phyloP scores from a whole-genome alignment of 2,329 filamentous ascomycete species.

The Tolypocladium amazonense region DNA sequence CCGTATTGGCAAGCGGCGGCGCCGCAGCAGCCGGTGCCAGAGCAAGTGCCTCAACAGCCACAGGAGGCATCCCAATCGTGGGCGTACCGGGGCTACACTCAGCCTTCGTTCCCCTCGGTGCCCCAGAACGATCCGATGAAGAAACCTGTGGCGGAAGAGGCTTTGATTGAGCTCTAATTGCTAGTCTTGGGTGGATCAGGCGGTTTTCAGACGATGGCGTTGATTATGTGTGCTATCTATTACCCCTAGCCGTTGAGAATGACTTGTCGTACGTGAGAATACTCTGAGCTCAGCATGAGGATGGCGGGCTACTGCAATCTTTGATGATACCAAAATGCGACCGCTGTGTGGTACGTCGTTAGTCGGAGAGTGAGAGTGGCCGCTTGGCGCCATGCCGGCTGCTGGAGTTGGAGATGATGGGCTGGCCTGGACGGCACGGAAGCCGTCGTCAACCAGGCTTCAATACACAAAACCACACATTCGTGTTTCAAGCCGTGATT shows the following conservation, averaged over 20 bases:
- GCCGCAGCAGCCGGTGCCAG: conserved; percentile 16
- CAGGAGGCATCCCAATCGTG: conserved; percentile 28
- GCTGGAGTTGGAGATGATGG: not conserved
- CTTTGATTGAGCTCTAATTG: conserved; percentile 62
- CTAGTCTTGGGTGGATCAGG: not conserved
- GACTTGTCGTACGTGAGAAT: not conserved
- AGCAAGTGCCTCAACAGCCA: conserved; percentile 13
- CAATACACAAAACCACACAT: not conserved
- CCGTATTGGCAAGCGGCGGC: conserved; percentile 25
- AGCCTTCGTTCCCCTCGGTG: conserved; percentile 54
- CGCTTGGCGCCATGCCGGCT: not conserved
- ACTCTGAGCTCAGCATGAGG: not conserved
- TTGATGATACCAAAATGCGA: not conserved
- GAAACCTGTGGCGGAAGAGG: conserved; percentile 57
- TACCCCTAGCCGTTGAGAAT: not conserved
- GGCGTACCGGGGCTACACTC: conserved; percentile 40
- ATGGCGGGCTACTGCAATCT: not conserved
- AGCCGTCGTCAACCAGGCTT: not conserved
- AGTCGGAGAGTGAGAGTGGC: not conserved
- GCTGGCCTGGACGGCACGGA: not conserved
- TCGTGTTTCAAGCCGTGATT: not conserved
- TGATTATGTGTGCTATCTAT: not conserved
- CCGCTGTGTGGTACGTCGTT: not conserved
- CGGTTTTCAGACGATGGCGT: not conserved
- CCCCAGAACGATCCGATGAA: conserved; percentile 33